Evolutionary conservation across 2,329 filamentous ascomycete genomes (phyloP).

Genomic region (Aspergillus fumigatus): DNA sequence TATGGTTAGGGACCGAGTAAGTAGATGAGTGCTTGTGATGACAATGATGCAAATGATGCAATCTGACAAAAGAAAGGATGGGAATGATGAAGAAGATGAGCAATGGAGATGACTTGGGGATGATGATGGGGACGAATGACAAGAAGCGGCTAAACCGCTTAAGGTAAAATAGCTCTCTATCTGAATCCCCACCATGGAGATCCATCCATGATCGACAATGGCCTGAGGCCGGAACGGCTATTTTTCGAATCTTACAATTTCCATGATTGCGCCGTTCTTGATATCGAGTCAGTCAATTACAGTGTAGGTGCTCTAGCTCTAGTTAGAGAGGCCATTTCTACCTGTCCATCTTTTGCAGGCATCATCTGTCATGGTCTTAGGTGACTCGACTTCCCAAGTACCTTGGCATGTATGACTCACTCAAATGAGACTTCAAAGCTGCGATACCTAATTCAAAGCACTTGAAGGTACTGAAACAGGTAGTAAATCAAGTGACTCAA

Average conservation of each 20-base stretch:
- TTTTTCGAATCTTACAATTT: not conserved
- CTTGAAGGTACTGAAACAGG: not conserved
- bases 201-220: not conserved
- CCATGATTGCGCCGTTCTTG: not conserved
- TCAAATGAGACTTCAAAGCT: no score
- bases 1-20: not conserved
- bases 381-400: no score
- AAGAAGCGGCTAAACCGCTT: not conserved
- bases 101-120: not conserved
- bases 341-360: no score
- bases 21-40: not conserved
- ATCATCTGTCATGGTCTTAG: no score
- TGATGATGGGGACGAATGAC: not conserved
- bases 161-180: not conserved
- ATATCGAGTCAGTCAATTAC: not conserved
- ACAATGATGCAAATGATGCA: not conserved
- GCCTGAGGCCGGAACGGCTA: constrained; percentile 6
- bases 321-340: not conserved
- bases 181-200: not conserved
- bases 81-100: constrained; percentile 3
- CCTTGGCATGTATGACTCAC: no score
- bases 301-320: not conserved
- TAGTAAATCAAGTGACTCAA: not conserved
- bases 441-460: no score
- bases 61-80: not conserved